A percentile compares a stretch with the other conserved stretches of the same genome.
Conservation (phyloP, 2,329 filamentous ascomycete genomes). For the Waltergamsia citrina region DNA sequence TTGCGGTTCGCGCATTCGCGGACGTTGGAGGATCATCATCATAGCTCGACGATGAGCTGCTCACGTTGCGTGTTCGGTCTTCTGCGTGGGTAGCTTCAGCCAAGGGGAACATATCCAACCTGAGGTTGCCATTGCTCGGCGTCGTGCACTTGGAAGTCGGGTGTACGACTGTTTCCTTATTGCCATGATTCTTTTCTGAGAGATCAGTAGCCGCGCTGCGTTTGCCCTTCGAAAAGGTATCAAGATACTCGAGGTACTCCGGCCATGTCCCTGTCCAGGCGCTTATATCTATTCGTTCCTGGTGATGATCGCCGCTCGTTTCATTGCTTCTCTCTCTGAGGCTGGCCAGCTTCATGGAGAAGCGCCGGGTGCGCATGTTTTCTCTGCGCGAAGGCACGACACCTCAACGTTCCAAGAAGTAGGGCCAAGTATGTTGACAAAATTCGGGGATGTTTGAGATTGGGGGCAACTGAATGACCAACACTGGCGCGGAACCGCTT, state of each 20-base stretch:
- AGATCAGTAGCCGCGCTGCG: background rate
- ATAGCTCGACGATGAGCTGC: background rate
- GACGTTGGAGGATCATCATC: background rate
- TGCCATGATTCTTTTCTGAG: no score
- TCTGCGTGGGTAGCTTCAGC: background rate
- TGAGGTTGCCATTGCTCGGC: background rate
- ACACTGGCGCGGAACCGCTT: no score
- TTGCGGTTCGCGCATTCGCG: background rate
- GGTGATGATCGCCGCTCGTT: background rate
- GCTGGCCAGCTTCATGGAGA: background rate
- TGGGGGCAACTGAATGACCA: no score
- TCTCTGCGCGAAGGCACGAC: background rate
- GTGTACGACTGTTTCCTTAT: no score
- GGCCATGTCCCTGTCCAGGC: background rate
- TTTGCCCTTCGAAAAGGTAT: background rate
- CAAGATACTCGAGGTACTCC: background rate
- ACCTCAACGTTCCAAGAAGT: no score
- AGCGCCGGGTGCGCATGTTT: background rate
- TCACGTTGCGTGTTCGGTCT: background rate
- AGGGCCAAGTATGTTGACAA: no score
- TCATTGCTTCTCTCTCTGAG: slow-evolving; percentile 2
- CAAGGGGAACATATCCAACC: background rate
- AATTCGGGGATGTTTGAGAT: no score
- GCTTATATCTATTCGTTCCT: background rate
- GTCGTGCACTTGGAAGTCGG: background rate